Evolutionary conservation across 176 grass and related monocot species (phyloP), one percentile per base, ranked within the genome.

Genomic region (bread wheat (Triticum aestivum)): DNA sequence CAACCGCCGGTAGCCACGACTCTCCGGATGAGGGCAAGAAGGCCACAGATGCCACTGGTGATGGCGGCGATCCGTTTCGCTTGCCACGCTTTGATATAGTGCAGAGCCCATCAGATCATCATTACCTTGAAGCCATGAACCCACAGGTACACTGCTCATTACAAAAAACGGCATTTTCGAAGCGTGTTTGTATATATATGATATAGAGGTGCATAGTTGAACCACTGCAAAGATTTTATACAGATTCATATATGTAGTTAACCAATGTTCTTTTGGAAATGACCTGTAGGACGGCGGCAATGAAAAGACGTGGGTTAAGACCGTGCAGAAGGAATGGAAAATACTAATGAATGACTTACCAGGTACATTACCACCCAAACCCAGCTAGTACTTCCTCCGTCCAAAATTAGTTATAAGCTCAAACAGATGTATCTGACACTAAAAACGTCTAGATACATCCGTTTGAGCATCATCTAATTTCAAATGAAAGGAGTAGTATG

Each of bases 261-360:
- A 69, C 66, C 33, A 69, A 34, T 64, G 33, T 9, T 39, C 5
- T 11, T 29, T 21, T 49, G 33, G 1, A 35, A 56, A 56, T 32
- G 23, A 15, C 0, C 12, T 32, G 11, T 39, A 65, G 38, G 20
- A 11, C 3, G 21, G 58, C 7, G 66, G 15, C 18, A 20, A 9
- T 1, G 71, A 18, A 65, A 84, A 39, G 45, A 49, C 30, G 18
- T 83, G 81, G 82, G 39, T 13, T 2, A 84, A 84, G 6, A 75
- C 69, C 14, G 49, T 51, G 49, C 49, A 51, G 14, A 51, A 51
- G 49, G 49, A 51, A 11, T 84, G 69, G 67, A 44, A 38, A 65
- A 85, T 77, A 56, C 62, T 78, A 34, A 12, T 18, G 30, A 68
- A 68, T 14, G 65, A 20, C 14, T 68, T 68, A 34, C 65, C 65